Percentiles rank a stretch among this genome's conserved stretches.
Evolutionary conservation across 129 eudicot genomes (phyloP).

Genomic region (Arctium minus): DNA sequence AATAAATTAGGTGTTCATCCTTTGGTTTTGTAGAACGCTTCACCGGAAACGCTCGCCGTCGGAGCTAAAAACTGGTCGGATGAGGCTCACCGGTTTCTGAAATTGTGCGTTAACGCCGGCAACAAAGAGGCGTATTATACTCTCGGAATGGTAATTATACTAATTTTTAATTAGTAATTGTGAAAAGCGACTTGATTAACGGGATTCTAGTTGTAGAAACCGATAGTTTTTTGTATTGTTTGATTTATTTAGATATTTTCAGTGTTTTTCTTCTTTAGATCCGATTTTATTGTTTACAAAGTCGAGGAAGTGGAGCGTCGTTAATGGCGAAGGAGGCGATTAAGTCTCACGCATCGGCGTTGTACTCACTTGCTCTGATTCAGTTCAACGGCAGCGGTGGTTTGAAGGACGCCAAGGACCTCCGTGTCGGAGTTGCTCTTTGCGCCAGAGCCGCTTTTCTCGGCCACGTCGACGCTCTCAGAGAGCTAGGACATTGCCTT

Average conservation of each 20-base stretch:
- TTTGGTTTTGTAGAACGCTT: constrained; percentile 24
- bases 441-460: constrained; percentile 39
- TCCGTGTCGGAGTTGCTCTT: constrained; percentile 32
- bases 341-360: constrained; percentile 33
- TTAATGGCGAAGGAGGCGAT: constrained; percentile 43
- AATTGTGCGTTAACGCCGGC: constrained; percentile 26
- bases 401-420: constrained; percentile 8
- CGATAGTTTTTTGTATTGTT: not conserved
- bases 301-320: constrained; percentile 23
- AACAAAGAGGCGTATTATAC: constrained; percentile 34
- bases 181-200: not conserved
- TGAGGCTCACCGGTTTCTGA: constrained; percentile 28
- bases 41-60: constrained; percentile 19
- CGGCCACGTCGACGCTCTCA: constrained; percentile 35
- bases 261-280: constrained; percentile 21
- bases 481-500: constrained; percentile 38
- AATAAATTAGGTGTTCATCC: constrained; percentile 23
- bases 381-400: constrained; percentile 29
- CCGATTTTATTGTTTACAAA: constrained; percentile 37
- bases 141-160: constrained; percentile 33
- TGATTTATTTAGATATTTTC: not conserved
- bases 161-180: not conserved
- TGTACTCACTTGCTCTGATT: constrained; percentile 31
- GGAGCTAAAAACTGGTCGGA: constrained; percentile 39
- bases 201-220: not conserved